Percentiles rank a stretch among this genome's conserved stretches.
phyloP scores from a whole-genome alignment of 2,329 filamentous ascomycete species.

The Colletotrichum musae region DNA sequence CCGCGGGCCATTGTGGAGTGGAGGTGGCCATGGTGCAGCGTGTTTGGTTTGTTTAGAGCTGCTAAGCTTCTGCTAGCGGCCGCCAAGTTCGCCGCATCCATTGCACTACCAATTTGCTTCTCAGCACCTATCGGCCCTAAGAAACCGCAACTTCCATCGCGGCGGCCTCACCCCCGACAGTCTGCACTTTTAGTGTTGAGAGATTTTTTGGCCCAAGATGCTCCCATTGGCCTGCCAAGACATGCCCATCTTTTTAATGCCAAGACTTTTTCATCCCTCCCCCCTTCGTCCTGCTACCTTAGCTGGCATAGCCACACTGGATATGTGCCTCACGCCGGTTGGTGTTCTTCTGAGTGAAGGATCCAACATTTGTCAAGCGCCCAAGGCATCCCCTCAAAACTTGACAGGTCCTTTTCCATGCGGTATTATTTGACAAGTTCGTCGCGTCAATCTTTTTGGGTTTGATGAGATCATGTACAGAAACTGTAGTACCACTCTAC shows the following conservation, averaged over 20 bases:
- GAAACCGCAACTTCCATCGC: slow-evolving; percentile 28
- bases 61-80: slow-evolving; percentile 41
- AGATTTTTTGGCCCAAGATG: slow-evolving; percentile 30
- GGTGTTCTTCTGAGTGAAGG: too few species aligned
- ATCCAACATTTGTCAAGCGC: not conserved
- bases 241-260: slow-evolving; percentile 10
- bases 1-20: not conserved
- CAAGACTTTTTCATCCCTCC: slow-evolving; percentile 14
- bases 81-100: slow-evolving; percentile 36
- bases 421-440: not conserved
- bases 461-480: not conserved
- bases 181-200: not conserved
- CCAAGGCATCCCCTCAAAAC: not conserved
- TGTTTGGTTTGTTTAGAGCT: slow-evolving; percentile 40
- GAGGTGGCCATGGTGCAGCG: not conserved
- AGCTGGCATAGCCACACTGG: slow-evolving; percentile 22
- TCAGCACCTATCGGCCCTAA: slow-evolving; percentile 31
- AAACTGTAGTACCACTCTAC: too few species aligned
- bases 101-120: slow-evolving; percentile 28
- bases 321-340: too few species aligned
- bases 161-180: slow-evolving; percentile 3
- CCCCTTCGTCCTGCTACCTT: too few species aligned
- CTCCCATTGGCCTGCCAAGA: slow-evolving; percentile 38
- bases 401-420: too few species aligned
- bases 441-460: not conserved